Evolutionary conservation across 352 stramenopile genomes (phyloP), one percentile per base, ranked within the genome.

Genomic region (Hyaloperonospora brassicae): DNA sequence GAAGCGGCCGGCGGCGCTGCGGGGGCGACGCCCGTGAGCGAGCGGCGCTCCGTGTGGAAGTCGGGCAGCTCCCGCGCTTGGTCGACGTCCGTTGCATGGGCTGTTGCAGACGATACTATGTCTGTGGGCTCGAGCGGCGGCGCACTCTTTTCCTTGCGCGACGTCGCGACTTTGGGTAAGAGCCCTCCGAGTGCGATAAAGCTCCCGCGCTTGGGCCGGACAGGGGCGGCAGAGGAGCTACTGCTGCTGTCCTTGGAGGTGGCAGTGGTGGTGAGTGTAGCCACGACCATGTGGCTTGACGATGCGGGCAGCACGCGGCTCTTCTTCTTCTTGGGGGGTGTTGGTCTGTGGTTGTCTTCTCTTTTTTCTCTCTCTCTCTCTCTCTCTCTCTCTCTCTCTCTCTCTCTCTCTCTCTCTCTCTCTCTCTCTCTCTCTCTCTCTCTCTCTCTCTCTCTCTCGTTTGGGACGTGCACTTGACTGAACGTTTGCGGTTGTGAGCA

Each of bases 111-210:
- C 17, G 17, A 17, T 17, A 17, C 17, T 17, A 17, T 17, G 17
- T 17, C 17, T 17, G 17, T 17, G 17, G 17, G 17, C 17, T 17
- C 17, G 17, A 17, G 17, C 17, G 17, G 17, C 17, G 17, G 17
- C 35, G 53, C 49, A 30, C 24, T 65, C 63, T 82, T 73, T 45
- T 80, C 68, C 17, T 72, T 63, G 36, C 67, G 56, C 50, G 76
- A 81, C 12, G 64, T 56, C 22, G 79, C 64, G 2, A 87, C 73
- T 52, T 84, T 86, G 35, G 79, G 76, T 1, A 89, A 50, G 50
- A 81, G 83, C 23, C 66, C 81, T 52, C 79, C 76, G 14, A 84
- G 66, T 9, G 24, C 44, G 5, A 64, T 66, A 46, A 78, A 70
- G 52, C 62, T 49, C 10, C 63, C 36, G 31, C 66, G 77, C 47